Evolutionary conservation across 441 rosid genomes (phyloP), one percentile per base, ranked within the genome.

Genomic region (Mallotus repandus): DNA sequence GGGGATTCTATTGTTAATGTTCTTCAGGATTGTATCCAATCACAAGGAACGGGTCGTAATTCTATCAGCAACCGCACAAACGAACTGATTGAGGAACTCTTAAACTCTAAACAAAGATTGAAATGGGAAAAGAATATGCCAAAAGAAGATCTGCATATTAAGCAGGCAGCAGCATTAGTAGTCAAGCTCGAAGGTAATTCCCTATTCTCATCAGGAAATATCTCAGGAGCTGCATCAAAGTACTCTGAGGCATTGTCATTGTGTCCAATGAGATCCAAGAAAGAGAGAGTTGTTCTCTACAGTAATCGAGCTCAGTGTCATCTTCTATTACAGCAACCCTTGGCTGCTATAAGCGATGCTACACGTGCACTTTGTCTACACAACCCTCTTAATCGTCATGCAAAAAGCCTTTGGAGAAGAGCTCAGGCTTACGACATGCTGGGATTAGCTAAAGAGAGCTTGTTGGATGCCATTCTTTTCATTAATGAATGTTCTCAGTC

Each of bases 171-270:
- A 0, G 89, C 96, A 9, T 81, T 92, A 61, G 98, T 92, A 45
- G 97, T 93, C 70, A 95, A 95, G 83, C 97, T 95, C 12, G 99
- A 95, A 90, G 99, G 99, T 50, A 93, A 95, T 76, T 92, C 98
- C 66, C 86, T 93, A 5, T 93, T 95, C 78, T 95, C 99, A 2
- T 90, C 98, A n/a, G 97, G 98, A 74, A 92, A 95, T 76, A 93
- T 95, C 16, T 77, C 97, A 0, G 96, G 90, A 32, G 99, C 98
- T 25, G 92, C 97, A 25, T 84, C 87, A 29, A 95, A 95, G 63
- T 95, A 92, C 81, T 95, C 99, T 0, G 99, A 92, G 81, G 98
- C 99, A 1, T 79, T 94, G 82, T 82, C 88, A 5, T 69, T 94
- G 50, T 94, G 99, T 79, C 99, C 99, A 18, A 77, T 95, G 91